These are phyloP conservation scores for Aphanomyces euteiches DNA, from an alignment of 352 stramenopile genomes.

Conservation along the genomic window DNA sequence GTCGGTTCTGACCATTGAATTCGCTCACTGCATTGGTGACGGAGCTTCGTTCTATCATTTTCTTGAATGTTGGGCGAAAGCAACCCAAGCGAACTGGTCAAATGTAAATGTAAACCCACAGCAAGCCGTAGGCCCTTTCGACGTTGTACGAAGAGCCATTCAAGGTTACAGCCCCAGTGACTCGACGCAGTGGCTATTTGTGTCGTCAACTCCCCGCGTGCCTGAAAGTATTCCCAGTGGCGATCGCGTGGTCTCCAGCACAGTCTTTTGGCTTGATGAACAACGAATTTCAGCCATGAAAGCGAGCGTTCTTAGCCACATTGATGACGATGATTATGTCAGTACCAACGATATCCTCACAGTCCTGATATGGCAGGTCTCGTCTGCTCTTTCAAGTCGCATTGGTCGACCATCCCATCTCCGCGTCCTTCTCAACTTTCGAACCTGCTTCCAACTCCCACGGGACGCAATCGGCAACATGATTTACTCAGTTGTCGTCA, in stretches of 20 bases:
- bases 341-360: constrained; percentile 10
- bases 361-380: background rate
- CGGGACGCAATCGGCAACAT: constrained; percentile 2
- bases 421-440: constrained; percentile 14
- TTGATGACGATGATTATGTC: background rate
- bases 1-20: background rate
- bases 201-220: constrained; percentile 8
- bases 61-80: background rate
- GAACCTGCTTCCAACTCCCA: background rate
- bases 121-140: background rate
- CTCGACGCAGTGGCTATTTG: constrained; percentile 10
- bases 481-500: constrained; percentile 4
- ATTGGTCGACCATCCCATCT: background rate
- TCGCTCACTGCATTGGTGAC: constrained; percentile 15
- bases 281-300: background rate
- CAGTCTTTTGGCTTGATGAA: background rate
- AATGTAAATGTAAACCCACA: background rate
- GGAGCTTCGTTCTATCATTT: constrained; percentile 17
- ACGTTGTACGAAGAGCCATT: background rate
- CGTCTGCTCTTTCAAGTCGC: background rate
- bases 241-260: background rate
- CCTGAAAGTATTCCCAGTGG: background rate
- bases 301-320: background rate
- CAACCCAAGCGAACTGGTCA: background rate
- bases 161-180: too few relatives aligned